phyloP scores from a whole-genome alignment of 306 rosid genomes.

The Purshia tridentata region DNA sequence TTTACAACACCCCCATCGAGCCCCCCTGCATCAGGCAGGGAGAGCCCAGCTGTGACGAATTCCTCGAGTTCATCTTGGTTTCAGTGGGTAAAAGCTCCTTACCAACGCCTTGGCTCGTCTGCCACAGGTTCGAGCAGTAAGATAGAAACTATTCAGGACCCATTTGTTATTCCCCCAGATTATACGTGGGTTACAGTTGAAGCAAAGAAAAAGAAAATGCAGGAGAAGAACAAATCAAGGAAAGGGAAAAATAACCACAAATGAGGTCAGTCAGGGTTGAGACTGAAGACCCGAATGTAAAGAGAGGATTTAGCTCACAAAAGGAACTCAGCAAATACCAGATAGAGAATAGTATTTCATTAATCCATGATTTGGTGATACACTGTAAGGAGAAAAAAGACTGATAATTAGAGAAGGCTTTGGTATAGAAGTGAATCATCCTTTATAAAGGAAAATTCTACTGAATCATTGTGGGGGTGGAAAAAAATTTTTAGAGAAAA shows the following conservation, averaged over 20 bases:
- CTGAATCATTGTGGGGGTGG: conserved; percentile 41
- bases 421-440: conserved; percentile 22
- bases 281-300: conserved; percentile 23
- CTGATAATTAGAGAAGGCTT: conserved; percentile 19
- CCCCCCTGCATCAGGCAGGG: conserved; percentile 57
- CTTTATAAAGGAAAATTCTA: conserved; percentile 19
- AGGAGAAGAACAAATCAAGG: conserved; percentile 86
- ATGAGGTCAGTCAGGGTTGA: conserved; percentile 24
- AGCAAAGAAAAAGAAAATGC: conserved; percentile 85
- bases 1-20: conserved; percentile 87
- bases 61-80: conserved; percentile 78
- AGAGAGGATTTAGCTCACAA: conserved; percentile 33
- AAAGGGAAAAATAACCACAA: conserved; percentile 68
- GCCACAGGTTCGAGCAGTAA: conserved; percentile 60
- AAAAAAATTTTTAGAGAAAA: neutral
- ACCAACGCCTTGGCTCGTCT: conserved; percentile 59
- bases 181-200: conserved; percentile 87
- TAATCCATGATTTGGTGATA: conserved; percentile 33
- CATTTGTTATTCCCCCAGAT: conserved; percentile 76
- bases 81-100: conserved; percentile 96
- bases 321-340: conserved; percentile 33
- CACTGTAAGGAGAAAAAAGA: conserved; percentile 18
- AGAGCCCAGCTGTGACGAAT: conserved; percentile 53
- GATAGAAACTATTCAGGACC: conserved; percentile 85
- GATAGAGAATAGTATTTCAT: conserved; percentile 28